Percentiles rank a stretch among this genome's conserved stretches.
phyloP scores from a whole-genome alignment of 2,329 filamentous ascomycete species.

The Chrysosphaeria jannelii region DNA sequence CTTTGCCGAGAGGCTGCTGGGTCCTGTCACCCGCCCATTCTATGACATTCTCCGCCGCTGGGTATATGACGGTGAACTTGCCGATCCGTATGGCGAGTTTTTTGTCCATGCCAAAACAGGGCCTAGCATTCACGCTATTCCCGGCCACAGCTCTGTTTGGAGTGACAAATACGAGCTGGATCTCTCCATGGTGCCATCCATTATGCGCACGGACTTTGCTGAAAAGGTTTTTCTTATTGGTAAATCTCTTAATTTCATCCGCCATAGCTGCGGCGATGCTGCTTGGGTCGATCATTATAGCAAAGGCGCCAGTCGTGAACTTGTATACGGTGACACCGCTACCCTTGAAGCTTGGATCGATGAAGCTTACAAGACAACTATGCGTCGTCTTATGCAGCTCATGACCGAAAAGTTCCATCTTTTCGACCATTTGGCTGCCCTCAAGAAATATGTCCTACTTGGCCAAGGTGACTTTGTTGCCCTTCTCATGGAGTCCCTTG shows the following conservation, averaged over 20 bases:
- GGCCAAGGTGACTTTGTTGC: slow-evolving; percentile 95
- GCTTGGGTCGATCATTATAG: slow-evolving; percentile 92
- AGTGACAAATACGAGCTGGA: slow-evolving; percentile 87
- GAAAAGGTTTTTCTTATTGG: slow-evolving; percentile 93
- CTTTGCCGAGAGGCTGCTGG: slow-evolving; percentile 70
- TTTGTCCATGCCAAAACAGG: slow-evolving; percentile 49
- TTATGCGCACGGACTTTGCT: slow-evolving; percentile 78
- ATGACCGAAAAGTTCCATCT: slow-evolving; percentile 91
- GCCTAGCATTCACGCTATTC: too few relatives aligned
- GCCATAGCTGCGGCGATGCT: slow-evolving; percentile 78
- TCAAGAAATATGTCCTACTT: slow-evolving; percentile 84
- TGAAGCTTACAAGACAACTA: slow-evolving; percentile 90
- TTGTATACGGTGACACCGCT: slow-evolving; percentile 76
- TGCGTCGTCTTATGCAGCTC: slow-evolving; percentile 74
- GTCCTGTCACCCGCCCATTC: slow-evolving; percentile 73
- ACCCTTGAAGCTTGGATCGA: slow-evolving; percentile 83
- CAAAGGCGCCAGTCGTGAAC: slow-evolving; percentile 68
- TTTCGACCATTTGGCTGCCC: slow-evolving; percentile 66
- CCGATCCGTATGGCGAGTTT: slow-evolving; percentile 87
- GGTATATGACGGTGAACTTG: slow-evolving; percentile 95
- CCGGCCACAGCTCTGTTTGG: slow-evolving; percentile 79
- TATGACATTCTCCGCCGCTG: slow-evolving; percentile 88
- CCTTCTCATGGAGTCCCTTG: slow-evolving; percentile 82
- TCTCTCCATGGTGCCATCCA: slow-evolving; percentile 65
- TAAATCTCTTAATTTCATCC: slow-evolving; percentile 93